Evolutionary conservation across 1,139 yeast genomes (phyloP).

Genomic region (Hansenula sp.): DNA sequence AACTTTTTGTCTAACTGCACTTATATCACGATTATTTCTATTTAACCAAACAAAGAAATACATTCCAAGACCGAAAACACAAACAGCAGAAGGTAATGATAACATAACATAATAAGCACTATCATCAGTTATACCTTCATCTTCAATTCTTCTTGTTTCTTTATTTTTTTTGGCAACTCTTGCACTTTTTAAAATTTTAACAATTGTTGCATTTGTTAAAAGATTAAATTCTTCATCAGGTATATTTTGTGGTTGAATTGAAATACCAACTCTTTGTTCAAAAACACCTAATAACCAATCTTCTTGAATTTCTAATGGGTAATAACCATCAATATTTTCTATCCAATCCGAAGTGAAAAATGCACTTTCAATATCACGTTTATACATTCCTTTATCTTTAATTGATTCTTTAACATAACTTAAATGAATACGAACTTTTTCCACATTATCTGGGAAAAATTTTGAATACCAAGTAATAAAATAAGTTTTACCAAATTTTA

Average conservation of each 20-base stretch:
- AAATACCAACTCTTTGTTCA: slow-evolving; percentile 43
- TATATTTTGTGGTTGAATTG: slow-evolving; percentile 69
- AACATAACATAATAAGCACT: slow-evolving; percentile 65
- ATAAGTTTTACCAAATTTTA: slow-evolving; percentile 58
- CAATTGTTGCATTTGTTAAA: slow-evolving; percentile 45
- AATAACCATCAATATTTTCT: slow-evolving; percentile 57
- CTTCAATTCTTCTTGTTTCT: slow-evolving; percentile 46
- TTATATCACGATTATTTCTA: slow-evolving; percentile 46
- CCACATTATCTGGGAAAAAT: slow-evolving; percentile 40
- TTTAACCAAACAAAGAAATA: slow-evolving; percentile 57
- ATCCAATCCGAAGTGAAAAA: slow-evolving; percentile 74
- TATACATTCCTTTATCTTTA: slow-evolving; percentile 52
- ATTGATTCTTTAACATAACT: slow-evolving; percentile 56
- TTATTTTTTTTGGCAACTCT: slow-evolving; percentile 57
- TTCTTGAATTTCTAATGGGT: slow-evolving; percentile 52
- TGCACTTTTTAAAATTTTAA: slow-evolving; percentile 53
- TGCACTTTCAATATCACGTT: slow-evolving; percentile 42
- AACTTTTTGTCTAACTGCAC: slow-evolving; percentile 39
- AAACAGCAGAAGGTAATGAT: slow-evolving; percentile 67
- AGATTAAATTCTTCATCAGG: slow-evolving; percentile 63
- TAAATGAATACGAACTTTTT: slow-evolving; percentile 62
- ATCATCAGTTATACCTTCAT: slow-evolving; percentile 56
- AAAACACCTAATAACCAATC: slow-evolving; percentile 58
- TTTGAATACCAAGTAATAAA: slow-evolving; percentile 79
- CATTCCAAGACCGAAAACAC: slow-evolving; percentile 57